A percentile compares a stretch with the other conserved stretches of the same genome.
Evolutionary conservation across 202 grass and related monocot species (phyloP).

Genomic region (Setaria italica): DNA sequence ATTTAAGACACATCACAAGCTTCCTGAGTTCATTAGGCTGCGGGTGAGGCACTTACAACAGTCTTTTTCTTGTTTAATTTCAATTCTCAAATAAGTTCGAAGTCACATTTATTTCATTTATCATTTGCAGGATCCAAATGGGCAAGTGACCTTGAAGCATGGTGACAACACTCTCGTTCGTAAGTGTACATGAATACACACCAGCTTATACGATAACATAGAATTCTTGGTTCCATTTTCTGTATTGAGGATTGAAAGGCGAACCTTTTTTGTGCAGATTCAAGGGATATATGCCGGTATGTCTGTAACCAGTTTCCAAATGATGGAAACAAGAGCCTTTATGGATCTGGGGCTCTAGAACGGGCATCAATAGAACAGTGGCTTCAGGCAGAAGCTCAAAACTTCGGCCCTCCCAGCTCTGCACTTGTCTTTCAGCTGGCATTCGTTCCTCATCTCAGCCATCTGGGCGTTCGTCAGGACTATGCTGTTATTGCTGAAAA

Average conservation of each 20-base stretch:
- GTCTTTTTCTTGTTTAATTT: not conserved
- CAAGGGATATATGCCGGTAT: conserved; percentile 75
- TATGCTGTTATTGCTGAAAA: conserved; percentile 59
- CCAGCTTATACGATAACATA: not conserved
- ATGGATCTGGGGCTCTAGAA: conserved; percentile 71
- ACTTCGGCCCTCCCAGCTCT: conserved; percentile 74
- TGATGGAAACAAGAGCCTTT: conserved; percentile 62
- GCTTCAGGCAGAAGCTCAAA: conserved; percentile 79
- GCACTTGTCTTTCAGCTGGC: conserved; percentile 85
- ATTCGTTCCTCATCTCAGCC: conserved; percentile 55
- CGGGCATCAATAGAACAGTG: conserved; percentile 86
- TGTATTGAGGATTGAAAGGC: conserved; percentile 19
- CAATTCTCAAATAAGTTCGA: not conserved
- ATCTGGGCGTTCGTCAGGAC: conserved; percentile 53
- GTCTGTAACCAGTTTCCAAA: conserved; percentile 66
- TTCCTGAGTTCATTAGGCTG: conserved; percentile 82
- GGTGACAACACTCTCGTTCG: conserved; percentile 68
- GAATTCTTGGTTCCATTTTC: not conserved
- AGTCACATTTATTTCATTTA: not conserved
- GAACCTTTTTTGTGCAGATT: conserved; percentile 57
- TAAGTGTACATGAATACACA: conserved; percentile 46
- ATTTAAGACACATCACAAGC: conserved; percentile 66
- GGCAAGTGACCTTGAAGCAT: conserved; percentile 84
- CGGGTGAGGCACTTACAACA: conserved; percentile 40
- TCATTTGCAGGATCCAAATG: conserved; percentile 70